Percentiles rank a stretch among this genome's conserved stretches.
phyloP scores from a whole-genome alignment of 2,329 filamentous ascomycete genomes.

The Colletotrichum trifolii region DNA sequence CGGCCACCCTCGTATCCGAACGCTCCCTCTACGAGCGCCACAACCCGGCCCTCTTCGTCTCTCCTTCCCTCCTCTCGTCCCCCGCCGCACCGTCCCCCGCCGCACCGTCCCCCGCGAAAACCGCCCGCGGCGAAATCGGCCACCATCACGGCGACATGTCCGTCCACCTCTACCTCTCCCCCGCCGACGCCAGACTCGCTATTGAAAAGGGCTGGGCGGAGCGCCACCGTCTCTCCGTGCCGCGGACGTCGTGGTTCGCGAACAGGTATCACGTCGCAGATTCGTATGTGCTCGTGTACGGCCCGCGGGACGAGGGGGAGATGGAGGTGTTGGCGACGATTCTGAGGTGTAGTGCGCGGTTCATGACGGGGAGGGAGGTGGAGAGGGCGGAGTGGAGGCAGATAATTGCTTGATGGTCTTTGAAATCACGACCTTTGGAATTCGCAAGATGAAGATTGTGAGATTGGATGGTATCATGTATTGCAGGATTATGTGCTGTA shows the following conservation, averaged over 20 bases:
- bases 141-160: constrained; percentile 54
- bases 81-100: background rate
- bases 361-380: constrained; percentile 30
- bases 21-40: constrained; percentile 48
- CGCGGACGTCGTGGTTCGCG: constrained; percentile 26
- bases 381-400: constrained; percentile 18
- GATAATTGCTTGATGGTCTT: background rate
- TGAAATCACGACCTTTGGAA: background rate
- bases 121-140: constrained; percentile 45
- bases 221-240: constrained; percentile 48
- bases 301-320: constrained; percentile 51
- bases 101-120: background rate
- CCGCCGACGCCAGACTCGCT: constrained; percentile 49
- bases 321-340: constrained; percentile 39
- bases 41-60: constrained; percentile 43
- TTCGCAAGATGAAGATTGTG: background rate
- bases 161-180: constrained; percentile 50
- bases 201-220: constrained; percentile 53
- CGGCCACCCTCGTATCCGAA: constrained; percentile 40
- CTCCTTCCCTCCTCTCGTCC: background rate
- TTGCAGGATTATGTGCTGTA: background rate
- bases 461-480: background rate
- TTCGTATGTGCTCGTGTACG: constrained; percentile 54
- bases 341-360: constrained; percentile 7
- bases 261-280: constrained; percentile 35